A percentile compares a stretch with the other conserved stretches of the same genome.
These are phyloP conservation scores for Apiospora marii DNA, from an alignment of 2,329 filamentous ascomycete species.

Conservation along the genomic window DNA sequence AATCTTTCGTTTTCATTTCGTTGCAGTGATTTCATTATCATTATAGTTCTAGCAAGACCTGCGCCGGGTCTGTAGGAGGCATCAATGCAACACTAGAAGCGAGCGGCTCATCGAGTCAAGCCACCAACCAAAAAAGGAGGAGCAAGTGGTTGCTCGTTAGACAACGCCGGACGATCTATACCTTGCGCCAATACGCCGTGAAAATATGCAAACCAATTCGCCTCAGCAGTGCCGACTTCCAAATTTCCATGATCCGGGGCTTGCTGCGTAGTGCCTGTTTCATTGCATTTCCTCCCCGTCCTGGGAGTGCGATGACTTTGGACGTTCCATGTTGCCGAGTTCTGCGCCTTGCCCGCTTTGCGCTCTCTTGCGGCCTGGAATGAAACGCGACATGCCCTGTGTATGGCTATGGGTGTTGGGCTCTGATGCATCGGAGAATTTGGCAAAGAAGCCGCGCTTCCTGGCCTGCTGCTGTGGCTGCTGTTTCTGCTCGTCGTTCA, in stretches of 20 bases:
- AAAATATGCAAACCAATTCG: background rate
- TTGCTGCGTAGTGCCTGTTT: background rate
- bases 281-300: conserved; percentile 40
- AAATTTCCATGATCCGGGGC: background rate
- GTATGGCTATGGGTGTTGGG: conserved; percentile 33
- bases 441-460: conserved; percentile 82
- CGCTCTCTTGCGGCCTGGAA: conserved; percentile 44
- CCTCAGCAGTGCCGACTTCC: background rate
- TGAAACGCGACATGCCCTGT: conserved; percentile 43
- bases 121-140: background rate
- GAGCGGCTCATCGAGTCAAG: background rate
- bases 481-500: conserved; percentile 78
- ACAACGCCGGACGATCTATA: background rate
- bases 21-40: conserved; percentile 6
- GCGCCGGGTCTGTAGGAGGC: background rate
- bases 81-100: background rate
- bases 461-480: conserved; percentile 58
- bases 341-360: conserved; percentile 45
- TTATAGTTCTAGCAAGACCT: background rate
- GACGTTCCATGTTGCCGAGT: conserved; percentile 41
- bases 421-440: conserved; percentile 70
- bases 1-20: background rate
- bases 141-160: background rate
- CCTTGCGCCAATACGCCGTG: conserved; percentile 4
- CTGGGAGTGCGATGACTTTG: conserved; percentile 39